phyloP scores from a whole-genome alignment of 306 rosid species.

The Gastrolobium villosum region DNA sequence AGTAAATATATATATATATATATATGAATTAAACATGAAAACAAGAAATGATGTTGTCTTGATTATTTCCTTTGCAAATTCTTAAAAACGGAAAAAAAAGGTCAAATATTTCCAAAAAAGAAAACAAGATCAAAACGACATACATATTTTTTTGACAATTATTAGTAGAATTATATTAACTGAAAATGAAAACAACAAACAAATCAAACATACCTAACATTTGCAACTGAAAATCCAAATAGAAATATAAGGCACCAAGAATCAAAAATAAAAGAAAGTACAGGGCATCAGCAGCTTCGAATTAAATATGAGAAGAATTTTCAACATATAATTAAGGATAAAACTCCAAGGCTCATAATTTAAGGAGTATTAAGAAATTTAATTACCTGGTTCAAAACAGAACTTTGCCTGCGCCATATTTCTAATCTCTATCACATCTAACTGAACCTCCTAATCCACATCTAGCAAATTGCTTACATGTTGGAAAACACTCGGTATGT shows the following conservation, averaged over 20 bases:
- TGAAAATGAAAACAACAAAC: no score
- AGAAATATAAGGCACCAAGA: constrained; percentile 4
- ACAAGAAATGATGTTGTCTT: no score
- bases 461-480: constrained; percentile 62
- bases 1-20: no score
- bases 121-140: no score
- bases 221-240: not conserved
- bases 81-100: no score
- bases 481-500: no score
- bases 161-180: no score
- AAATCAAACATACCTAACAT: no score
- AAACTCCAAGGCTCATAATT: not conserved
- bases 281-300: not conserved
- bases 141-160: no score
- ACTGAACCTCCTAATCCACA: constrained; percentile 66
- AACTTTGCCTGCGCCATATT: constrained; percentile 64
- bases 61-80: no score
- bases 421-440: constrained; percentile 61
- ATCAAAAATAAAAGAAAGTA: constrained; percentile 14
- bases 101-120: no score
- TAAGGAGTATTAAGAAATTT: not conserved
- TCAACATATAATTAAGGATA: not conserved
- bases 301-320: not conserved
- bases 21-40: no score
- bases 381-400: constrained; percentile 62